Evolutionary conservation across 108 stramenopile genomes (phyloP), one percentile per base, ranked within the genome.

Genomic region (Skeletonema menzelii): DNA sequence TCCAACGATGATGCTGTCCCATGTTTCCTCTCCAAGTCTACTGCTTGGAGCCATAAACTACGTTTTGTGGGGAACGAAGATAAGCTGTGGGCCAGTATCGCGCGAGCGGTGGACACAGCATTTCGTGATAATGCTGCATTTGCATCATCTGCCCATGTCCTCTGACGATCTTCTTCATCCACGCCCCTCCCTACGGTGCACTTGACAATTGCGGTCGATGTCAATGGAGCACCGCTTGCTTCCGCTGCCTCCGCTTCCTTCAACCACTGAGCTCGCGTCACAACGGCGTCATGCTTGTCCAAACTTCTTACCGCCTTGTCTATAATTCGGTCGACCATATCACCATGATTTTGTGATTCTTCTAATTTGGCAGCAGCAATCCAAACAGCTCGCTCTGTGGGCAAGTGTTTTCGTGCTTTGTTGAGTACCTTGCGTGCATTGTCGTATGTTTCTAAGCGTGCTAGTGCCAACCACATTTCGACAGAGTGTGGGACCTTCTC

Each of bases 401-500:
- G 97, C 24, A 97, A 65, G 5, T 91, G 93, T 68, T 94, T 91
- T 40, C 97, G 84, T 8, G 99, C 99, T 63, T 90, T 74, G 68
- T 99, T 98, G 20, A 99, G 77, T n/a, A 98, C 97, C 61, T 84
- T 90, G 28, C 96, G 86, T 7, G 99, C 98, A 77, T 97, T 95
- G 40, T 96, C 93, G 69, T 99, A 98, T 5, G 97, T 95, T 80
- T 99, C 99, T 15, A 99, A 83, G 38, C 97, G 90, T 2, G 99
- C 97, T 20, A 99, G 83, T 15, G 98, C 98, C 38, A 99, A 81
- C 98, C 98, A 99, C 85, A 99, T 90, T 58, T 98, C 98, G n/a
- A 97, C 94, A 35, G 91, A 84, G 47, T 95, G 84, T 1, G 99
- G 99, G 10, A 98, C 95, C 65, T 95, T 95, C 78, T 98, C 98